A percentile compares a stretch with the other conserved stretches of the same genome.
Conservation (phyloP, 768 basidiomycete species). For the Mycena filopes region DNA sequence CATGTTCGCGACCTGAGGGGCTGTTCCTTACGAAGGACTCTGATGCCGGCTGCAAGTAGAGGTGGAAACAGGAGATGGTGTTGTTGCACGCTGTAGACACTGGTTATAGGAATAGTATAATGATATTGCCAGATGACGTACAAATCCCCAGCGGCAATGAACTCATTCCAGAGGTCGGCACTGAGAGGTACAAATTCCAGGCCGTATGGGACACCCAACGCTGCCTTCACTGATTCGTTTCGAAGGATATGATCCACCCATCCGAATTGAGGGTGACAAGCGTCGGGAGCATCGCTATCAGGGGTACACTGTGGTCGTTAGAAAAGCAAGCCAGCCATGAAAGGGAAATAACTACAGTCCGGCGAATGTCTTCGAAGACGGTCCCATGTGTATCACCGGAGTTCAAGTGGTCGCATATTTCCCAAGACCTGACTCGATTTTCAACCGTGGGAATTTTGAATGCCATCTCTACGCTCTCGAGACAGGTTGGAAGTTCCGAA, state of each 20-base stretch:
- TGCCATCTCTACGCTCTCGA: slow-evolving; percentile 29
- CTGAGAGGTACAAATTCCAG: not conserved
- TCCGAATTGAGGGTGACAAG: slow-evolving; percentile 8
- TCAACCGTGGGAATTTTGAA: slow-evolving; percentile 3
- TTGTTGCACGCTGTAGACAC: not conserved
- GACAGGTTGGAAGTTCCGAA: slow-evolving; percentile 34
- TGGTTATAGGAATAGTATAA: not conserved
- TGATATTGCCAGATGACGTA: not conserved
- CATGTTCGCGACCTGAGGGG: not conserved
- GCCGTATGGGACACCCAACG: not conserved
- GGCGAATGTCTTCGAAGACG: not conserved
- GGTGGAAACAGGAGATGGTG: slow-evolving; percentile 39
- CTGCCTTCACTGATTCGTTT: not conserved
- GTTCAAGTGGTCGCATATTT: not conserved
- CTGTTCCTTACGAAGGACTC: slow-evolving; percentile 36
- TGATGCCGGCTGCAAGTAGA: slow-evolving; percentile 39
- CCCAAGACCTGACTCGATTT: not conserved
- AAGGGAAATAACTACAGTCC: not conserved
- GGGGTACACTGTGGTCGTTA: slow-evolving; percentile 35
- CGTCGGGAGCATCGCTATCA: not conserved
- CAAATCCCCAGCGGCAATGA: not conserved
- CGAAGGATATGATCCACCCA: not conserved
- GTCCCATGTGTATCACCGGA: slow-evolving; percentile 1
- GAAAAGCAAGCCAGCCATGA: not conserved
- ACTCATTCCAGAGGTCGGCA: not conserved